Percentiles rank a stretch among this genome's conserved stretches.
Conservation (phyloP, 2,329 filamentous ascomycete genomes). For the Aureobasidium sp. region DNA sequence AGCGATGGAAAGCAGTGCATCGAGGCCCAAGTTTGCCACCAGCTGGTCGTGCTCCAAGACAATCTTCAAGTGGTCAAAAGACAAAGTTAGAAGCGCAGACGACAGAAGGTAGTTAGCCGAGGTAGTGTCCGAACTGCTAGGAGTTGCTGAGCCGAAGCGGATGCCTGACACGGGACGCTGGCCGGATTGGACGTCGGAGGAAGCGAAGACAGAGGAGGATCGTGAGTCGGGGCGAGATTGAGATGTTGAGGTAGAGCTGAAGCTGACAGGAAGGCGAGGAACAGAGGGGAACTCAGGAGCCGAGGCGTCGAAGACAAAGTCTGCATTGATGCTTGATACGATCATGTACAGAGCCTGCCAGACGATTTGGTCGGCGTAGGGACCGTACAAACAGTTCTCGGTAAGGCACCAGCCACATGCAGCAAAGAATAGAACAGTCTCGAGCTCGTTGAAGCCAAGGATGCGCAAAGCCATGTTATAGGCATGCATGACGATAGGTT, state of each 20-base stretch:
- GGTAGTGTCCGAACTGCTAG: conserved; percentile 36
- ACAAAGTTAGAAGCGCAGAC: conserved; percentile 61
- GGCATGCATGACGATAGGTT: conserved; percentile 31
- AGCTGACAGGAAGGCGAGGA: conserved; percentile 37
- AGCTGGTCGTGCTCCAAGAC: conserved; percentile 56
- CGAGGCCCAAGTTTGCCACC: conserved; percentile 36
- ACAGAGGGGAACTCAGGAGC: conserved; percentile 42
- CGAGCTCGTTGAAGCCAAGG: conserved; percentile 54
- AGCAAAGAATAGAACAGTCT: conserved; percentile 51
- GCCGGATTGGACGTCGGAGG: conserved; percentile 9
- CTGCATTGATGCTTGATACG: conserved; percentile 51
- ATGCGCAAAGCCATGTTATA: conserved; percentile 51
- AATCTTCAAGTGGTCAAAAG: conserved; percentile 59
- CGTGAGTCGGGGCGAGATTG: conserved; percentile 3
- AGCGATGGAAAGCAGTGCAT: background rate
- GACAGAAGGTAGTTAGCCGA: conserved; percentile 50
- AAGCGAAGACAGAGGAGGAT: conserved; percentile 1
- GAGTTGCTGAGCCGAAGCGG: conserved; percentile 60
- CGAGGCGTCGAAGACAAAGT: conserved; percentile 53
- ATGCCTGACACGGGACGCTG: conserved; percentile 54
- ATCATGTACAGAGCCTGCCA: conserved; percentile 53
- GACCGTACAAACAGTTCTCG: conserved; percentile 39
- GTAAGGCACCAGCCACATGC: background rate
- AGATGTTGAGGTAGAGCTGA: background rate
- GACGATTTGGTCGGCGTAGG: conserved; percentile 50